Percentiles rank a stretch among this genome's conserved stretches.
These are phyloP conservation scores for Effrenium voratum DNA, from an alignment of 73 alveolate species.

Conservation along the genomic window DNA sequence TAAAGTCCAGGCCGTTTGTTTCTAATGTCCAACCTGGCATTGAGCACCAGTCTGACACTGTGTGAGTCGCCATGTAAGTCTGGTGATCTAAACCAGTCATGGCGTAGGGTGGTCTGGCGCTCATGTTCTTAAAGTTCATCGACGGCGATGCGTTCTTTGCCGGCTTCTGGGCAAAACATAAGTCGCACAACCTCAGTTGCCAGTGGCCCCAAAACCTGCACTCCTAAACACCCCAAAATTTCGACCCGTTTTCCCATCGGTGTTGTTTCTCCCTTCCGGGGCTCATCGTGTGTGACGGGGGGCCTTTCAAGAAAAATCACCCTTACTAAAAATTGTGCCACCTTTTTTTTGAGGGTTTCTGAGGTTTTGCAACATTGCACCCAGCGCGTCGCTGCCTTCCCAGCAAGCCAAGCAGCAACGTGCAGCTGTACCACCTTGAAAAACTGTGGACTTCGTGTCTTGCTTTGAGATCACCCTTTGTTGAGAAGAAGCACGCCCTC, in stretches of 20 bases:
- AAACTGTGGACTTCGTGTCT: conserved; percentile 5
- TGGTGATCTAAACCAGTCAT: neutral
- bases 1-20: neutral
- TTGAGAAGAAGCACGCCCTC: conserved; percentile 10
- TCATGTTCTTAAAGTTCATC: neutral
- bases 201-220: no score
- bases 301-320: no score
- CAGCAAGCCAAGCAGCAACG: neutral
- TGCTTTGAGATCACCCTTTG: conserved; percentile 13
- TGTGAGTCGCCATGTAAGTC: neutral
- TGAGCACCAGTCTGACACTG: neutral
- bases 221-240: no score
- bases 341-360: neutral
- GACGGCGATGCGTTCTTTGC: neutral
- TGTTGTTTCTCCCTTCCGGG: no score
- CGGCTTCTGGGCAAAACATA: conserved; percentile 10
- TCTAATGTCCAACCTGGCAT: neutral
- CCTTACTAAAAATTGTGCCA: neutral
- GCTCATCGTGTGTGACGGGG: no score
- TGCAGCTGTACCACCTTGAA: neutral
- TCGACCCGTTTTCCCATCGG: no score
- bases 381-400: neutral
- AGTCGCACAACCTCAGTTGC: conserved; percentile 5
- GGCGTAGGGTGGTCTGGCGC: neutral
- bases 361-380: neutral